Conservation (phyloP, 2,329 filamentous ascomycete genomes). For the Ophiostoma himal-ulmi region DNA sequence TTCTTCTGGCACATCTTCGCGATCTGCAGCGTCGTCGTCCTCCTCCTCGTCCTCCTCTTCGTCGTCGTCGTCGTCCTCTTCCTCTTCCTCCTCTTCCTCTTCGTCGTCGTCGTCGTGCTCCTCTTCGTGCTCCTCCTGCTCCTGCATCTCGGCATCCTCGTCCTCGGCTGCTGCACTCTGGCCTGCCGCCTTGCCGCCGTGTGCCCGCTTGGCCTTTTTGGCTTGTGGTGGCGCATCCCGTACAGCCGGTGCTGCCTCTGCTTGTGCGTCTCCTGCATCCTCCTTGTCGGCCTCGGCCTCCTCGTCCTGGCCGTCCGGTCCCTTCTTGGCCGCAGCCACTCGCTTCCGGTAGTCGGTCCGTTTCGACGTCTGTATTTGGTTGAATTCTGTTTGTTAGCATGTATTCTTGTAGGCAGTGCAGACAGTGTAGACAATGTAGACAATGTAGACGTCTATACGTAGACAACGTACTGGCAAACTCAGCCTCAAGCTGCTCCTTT, state of each 20-base stretch:
- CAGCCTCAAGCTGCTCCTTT: constrained; percentile 61
- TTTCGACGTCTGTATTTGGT: constrained; percentile 66
- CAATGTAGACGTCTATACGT: neutral
- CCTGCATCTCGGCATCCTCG: neutral
- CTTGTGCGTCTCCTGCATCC: neutral
- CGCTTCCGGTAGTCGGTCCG: constrained; percentile 67
- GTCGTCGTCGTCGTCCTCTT: constrained; percentile 32
- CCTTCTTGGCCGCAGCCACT: constrained; percentile 58
- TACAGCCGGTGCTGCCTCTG: neutral
- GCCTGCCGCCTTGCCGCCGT: constrained; percentile 24
- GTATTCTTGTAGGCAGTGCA: neutral
- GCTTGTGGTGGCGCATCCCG: constrained; percentile 30
- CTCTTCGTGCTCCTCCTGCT: constrained; percentile 35
- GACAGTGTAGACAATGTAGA: neutral
- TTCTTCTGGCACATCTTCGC: constrained; percentile 40
- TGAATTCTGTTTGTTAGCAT: constrained; percentile 52
- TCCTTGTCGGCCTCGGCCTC: constrained; percentile 24
- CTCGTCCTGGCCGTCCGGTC: constrained; percentile 28
- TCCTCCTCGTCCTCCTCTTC: constrained; percentile 36
- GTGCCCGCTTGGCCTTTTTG: constrained; percentile 38
- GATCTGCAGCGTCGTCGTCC: constrained; percentile 38
- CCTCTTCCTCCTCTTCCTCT: constrained; percentile 34
- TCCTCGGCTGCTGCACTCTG: neutral
- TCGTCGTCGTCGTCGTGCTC: constrained; percentile 42
- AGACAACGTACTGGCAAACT: constrained; percentile 63